These are phyloP conservation scores for Terfezia boudieri DNA, from an alignment of 495 filamentous ascomycete species.

Conservation along the genomic window DNA sequence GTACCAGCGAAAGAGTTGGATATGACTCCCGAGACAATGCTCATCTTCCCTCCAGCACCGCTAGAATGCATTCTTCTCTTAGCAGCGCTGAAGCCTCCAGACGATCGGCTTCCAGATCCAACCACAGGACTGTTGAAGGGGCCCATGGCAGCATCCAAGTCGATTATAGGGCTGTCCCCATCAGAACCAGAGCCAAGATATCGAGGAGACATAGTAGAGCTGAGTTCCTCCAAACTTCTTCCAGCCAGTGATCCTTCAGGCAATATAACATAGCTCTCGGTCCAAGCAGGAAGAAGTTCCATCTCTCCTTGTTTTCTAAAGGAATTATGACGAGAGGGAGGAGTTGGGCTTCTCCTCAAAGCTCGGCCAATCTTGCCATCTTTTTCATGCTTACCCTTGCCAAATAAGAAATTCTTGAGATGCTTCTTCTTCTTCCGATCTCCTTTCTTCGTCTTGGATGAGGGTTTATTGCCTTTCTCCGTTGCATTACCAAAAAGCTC, in stretches of 20 bases:
- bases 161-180: conserved; percentile 51
- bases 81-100: conserved; percentile 33
- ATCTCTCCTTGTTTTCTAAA: conserved; percentile 12
- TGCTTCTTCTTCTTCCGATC: conserved; percentile 20
- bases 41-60: conserved; percentile 43
- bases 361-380: conserved; percentile 7
- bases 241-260: conserved; percentile 6
- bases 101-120: conserved; percentile 22
- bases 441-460: conserved; percentile 3
- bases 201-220: background rate
- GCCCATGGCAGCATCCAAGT: conserved; percentile 85
- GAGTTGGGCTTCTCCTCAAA: conserved; percentile 16
- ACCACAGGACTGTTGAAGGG: conserved; percentile 58
- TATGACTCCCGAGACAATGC: conserved; percentile 39
- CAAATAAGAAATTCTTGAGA: conserved; percentile 8
- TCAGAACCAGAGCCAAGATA: background rate
- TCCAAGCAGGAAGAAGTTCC: conserved; percentile 19
- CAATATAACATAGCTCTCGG: conserved; percentile 19
- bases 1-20: conserved; percentile 22
- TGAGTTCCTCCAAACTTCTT: background rate
- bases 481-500: conserved; percentile 1
- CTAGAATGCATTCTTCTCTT: conserved; percentile 63
- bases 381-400: background rate
- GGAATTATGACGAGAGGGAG: conserved; percentile 5
- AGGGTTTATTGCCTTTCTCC: conserved; percentile 1